These are phyloP conservation scores for Beauveria rudraprayagi DNA, from an alignment of 2,329 filamentous ascomycete genomes.

Conservation along the genomic window DNA sequence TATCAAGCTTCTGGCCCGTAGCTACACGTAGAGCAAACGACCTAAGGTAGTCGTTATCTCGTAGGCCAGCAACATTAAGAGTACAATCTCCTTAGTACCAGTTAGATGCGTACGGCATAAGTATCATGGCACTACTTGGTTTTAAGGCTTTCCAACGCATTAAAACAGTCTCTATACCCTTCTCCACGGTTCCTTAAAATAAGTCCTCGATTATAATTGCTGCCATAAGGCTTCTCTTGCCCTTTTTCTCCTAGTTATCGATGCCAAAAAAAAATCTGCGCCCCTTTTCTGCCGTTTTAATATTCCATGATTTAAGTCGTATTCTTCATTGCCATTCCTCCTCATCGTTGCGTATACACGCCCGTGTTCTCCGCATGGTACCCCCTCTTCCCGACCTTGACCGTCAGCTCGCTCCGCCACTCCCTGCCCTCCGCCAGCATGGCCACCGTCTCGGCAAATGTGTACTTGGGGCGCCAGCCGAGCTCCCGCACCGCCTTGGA, in stretches of 20 bases:
- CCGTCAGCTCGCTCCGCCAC: slow-evolving; percentile 31
- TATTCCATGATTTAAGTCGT: no score
- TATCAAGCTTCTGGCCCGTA: background rate
- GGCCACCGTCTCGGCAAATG: slow-evolving; percentile 29
- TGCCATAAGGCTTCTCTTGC: no score
- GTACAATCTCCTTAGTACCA: background rate
- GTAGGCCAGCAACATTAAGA: background rate
- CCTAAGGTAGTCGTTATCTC: background rate
- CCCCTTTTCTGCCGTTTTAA: no score
- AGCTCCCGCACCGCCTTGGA: slow-evolving; percentile 32
- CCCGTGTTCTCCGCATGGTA: slow-evolving; percentile 36
- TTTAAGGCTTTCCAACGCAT: no score
- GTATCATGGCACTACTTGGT: no score
- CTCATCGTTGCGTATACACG: slow-evolving; percentile 32
- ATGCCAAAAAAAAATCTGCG: no score
- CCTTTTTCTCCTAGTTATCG: no score
- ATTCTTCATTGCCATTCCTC: background rate
- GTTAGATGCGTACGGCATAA: no score
- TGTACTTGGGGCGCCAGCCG: slow-evolving; percentile 35
- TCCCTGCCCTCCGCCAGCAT: slow-evolving; percentile 26
- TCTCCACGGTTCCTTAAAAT: no score
- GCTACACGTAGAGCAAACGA: background rate
- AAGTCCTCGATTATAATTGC: no score
- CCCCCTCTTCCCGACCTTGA: slow-evolving; percentile 33
- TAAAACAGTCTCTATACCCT: no score